These are phyloP conservation scores for Spinacia oleracea DNA, from an alignment of 179 eudicot genomes.

Conservation along the genomic window DNA sequence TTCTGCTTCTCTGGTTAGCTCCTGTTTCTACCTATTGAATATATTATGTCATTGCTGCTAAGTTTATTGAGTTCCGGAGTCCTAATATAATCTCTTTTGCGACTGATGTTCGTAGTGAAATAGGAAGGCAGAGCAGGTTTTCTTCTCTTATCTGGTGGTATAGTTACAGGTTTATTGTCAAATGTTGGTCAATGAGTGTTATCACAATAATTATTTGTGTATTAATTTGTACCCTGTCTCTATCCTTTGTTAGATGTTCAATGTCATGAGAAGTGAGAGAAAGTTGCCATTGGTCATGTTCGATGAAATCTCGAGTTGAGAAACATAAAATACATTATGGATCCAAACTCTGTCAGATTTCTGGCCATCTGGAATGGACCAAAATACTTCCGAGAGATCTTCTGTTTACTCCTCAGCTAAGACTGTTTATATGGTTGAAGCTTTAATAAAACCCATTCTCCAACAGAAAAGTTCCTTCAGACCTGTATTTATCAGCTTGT, in stretches of 20 bases:
- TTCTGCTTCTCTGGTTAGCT: slow-evolving; percentile 72
- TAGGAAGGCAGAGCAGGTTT: neutral
- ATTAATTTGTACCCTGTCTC: neutral
- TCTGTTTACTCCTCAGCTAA: too few species aligned
- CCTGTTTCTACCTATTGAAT: neutral
- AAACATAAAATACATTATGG: too few species aligned
- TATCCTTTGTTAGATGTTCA: neutral
- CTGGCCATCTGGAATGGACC: too few species aligned
- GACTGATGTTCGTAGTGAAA: neutral
- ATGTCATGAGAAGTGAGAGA: neutral
- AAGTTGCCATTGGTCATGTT: too few species aligned
- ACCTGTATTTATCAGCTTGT: too few species aligned
- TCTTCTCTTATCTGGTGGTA: neutral
- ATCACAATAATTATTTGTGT: neutral
- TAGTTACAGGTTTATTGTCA: neutral
- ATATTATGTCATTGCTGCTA: neutral
- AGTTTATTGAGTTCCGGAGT: neutral
- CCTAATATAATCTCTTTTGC: neutral
- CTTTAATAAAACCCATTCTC: too few species aligned
- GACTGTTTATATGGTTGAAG: too few species aligned
- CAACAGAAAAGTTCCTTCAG: too few species aligned
- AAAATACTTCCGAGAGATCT: too few species aligned
- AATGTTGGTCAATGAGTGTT: neutral
- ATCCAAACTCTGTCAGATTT: too few species aligned
- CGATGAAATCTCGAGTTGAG: too few species aligned